These are phyloP conservation scores for Suhomyces ambrosiae DNA, from an alignment of 1,139 yeast genomes.

Conservation along the genomic window DNA sequence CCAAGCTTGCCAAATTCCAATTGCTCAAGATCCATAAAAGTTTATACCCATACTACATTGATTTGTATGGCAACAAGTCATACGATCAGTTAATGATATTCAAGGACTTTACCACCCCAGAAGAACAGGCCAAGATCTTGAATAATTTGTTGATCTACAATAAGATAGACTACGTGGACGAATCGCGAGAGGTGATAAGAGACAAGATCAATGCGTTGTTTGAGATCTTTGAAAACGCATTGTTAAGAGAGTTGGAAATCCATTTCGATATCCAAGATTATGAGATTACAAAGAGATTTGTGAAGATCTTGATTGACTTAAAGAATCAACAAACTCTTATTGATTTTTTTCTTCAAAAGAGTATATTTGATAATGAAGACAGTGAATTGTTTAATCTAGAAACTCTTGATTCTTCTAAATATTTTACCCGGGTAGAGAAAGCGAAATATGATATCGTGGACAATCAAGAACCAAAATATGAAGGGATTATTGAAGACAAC, in stretches of 20 bases:
- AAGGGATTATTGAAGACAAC: too few species aligned
- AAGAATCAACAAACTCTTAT: constrained; percentile 48
- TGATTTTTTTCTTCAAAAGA: constrained; percentile 49
- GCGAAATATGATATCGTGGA: too few species aligned
- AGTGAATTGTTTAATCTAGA: constrained; percentile 36
- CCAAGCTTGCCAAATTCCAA: constrained; percentile 45
- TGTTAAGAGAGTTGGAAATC: constrained; percentile 68
- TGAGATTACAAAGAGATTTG: constrained; percentile 36
- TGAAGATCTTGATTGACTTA: constrained; percentile 37
- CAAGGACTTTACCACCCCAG: constrained; percentile 49
- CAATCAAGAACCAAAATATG: too few species aligned
- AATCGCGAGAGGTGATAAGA: constrained; percentile 36
- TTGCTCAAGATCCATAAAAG: constrained; percentile 46
- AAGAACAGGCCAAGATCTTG: constrained; percentile 50
- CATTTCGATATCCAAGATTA: constrained; percentile 57
- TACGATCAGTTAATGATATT: constrained; percentile 51
- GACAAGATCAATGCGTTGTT: constrained; percentile 58
- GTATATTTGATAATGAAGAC: constrained; percentile 43
- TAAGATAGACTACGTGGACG: constrained; percentile 38
- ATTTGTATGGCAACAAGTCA: constrained; percentile 48
- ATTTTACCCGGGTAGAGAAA: constrained; percentile 19
- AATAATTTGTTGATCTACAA: constrained; percentile 43
- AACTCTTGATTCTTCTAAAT: constrained; percentile 23
- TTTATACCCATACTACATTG: constrained; percentile 48
- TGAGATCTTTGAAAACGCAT: constrained; percentile 74